These are phyloP conservation scores for Chalaropsis ovoidea DNA, from an alignment of 2,329 filamentous ascomycete species.

Conservation along the genomic window DNA sequence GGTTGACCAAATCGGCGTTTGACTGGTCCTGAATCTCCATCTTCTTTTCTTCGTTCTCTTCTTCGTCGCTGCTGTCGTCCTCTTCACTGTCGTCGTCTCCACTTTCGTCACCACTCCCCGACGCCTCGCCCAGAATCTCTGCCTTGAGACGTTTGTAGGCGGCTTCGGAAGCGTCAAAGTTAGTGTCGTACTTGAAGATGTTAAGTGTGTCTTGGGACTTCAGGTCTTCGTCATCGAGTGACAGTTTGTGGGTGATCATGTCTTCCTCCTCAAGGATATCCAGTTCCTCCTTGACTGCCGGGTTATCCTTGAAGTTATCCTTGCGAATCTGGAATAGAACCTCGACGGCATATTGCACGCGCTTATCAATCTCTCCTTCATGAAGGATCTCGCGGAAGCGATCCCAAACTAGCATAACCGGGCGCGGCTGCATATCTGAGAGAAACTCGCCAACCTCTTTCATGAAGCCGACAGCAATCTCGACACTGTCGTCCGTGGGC, in stretches of 20 bases:
- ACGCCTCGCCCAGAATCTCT: constrained; percentile 89
- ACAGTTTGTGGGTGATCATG: constrained; percentile 82
- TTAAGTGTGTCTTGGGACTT: constrained; percentile 82
- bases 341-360: constrained; percentile 99
- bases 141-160: constrained; percentile 84
- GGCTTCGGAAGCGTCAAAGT: constrained; percentile 85
- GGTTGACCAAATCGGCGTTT: constrained; percentile 87
- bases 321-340: constrained; percentile 94
- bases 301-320: constrained; percentile 93
- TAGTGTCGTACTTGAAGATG: constrained; percentile 84
- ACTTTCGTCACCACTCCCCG: constrained; percentile 66
- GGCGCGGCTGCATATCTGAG: constrained; percentile 86
- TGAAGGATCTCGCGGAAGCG: constrained; percentile 92
- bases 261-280: constrained; percentile 96
- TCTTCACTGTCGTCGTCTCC: constrained; percentile 46
- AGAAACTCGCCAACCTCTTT: constrained; percentile 88
- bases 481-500: constrained; percentile 92
- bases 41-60: constrained; percentile 67
- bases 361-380: constrained; percentile 93
- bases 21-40: constrained; percentile 97
- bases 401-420: constrained; percentile 84
- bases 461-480: constrained; percentile 90
- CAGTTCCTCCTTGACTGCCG: constrained; percentile 78
- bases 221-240: constrained; percentile 65
- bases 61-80: constrained; percentile 59